Base-by-base conservation (phyloP, 305 asterid species). In the Rubia tinctorum region DNA sequence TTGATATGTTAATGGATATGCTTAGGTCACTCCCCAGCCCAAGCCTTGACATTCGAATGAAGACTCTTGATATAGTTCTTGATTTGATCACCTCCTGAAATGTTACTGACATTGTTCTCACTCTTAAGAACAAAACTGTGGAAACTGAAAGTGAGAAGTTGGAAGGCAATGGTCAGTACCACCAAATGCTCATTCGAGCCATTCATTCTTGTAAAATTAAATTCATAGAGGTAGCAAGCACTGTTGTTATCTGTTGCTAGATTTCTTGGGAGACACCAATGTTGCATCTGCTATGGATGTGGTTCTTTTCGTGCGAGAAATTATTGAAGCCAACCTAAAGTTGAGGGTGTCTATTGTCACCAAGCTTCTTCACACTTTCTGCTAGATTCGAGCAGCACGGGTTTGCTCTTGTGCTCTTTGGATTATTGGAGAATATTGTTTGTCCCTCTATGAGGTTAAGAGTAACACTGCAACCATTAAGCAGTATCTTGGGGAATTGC, bases 151-250 rank as follows among this genome's bases (percentile, higher is more conserved):
- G 91, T 55, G 93, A 84, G 73, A 4, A 34, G 39, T 34, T 34
- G 39, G 5, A 34, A 5, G 3, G 3, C 4, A 34, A 34, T 34
- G 5, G 39, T 34, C 5, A 34, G 5, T 34, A 34, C 39, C 39
- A 4, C 3, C 39, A 34, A 34, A 86, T 87, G 83, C 75, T 34
- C 39, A 85, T 85, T 73, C 87, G 83, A 83, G 87, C 87, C 61
- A 94, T 94, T 74, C 99, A 94, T 88, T 92, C 93, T n/a, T 94
- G 99, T 81, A 97, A 96, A 13, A 86, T 94, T 72, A 94, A 92
- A 86, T 94, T 89, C 87, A 96, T 98, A 13, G 99, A 92, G 79
- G 97, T 94, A 20, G 99, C 99, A 67, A 94, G 97, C 86, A 92
- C 98, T 15, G 99, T 94, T 58, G 98, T 94, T 49, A 92, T 79